Base-by-base conservation (phyloP, 2,329 filamentous ascomycete genomes). In the Pestalotiopsis sp. region DNA sequence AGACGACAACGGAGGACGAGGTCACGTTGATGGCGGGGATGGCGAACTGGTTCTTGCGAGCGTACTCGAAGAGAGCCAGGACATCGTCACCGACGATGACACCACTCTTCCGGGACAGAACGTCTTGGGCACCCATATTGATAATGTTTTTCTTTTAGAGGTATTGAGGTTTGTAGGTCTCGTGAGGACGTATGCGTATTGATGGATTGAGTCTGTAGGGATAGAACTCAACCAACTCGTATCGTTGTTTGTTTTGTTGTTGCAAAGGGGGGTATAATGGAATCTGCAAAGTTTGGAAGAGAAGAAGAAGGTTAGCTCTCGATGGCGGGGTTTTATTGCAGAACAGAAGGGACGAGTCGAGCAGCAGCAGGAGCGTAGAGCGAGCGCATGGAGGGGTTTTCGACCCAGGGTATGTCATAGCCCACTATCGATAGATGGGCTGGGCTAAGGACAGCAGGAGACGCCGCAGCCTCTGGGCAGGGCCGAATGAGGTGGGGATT, bases 11-110 rank as follows among this genome's bases (percentile, higher is more conserved):
- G 49, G 94, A 97, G 71, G 93, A 97, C 57, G 94, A 97, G 76
- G 95, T 98, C 79, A 97, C 93, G 85, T 98, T 98, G 81, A 94
- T 90, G 79, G 93, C 93, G 70, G 93, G 95, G 76, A 98, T 94
- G 77, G 95, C 95, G 79, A 94, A 97, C 73, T 92, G 85, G 79
- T 97, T 88, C 86, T 96, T 88, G 81, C 95, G 92, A 75, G 93
- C 93, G 83, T 98, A 93, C 84, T 95, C 88, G 87, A 98, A 97
- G 39, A 75, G 73, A 20, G 31, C 49, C 6, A 65, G 71, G 67
- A 76, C 74, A 39, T 76, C 74, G 66, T 76, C 74, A 66, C 74
- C 74, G 72, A 74, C 73, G 70, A 75, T 72, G 70, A 76, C 74
- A 68, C 74, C 74, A 65, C 72, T 69, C 73, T 76, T 76, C 49